Evolutionary conservation across 306 rosid genomes (phyloP), one percentile per base, ranked within the genome.

Genomic region (Cucurbita pepo): DNA sequence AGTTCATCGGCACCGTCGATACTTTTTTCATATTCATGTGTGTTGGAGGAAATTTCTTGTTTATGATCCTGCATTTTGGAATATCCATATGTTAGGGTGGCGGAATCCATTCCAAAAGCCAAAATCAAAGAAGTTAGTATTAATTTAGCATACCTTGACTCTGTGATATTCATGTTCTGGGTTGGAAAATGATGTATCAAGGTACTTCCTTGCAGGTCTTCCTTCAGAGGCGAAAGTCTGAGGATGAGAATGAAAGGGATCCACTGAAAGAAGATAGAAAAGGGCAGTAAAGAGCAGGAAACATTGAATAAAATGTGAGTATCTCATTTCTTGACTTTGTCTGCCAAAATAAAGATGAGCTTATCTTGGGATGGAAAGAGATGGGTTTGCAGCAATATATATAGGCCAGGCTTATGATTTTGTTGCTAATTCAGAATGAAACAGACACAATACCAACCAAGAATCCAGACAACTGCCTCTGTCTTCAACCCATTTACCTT

Each of bases 341-440:
- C 60, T 72, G 19, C 63, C 21, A 1, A 16, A 38, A 54, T 72
- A 16, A 40, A 72, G 21, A 53, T 56, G 15, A 37, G 19, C 40
- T 76, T 79, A 38, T 67, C 55, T 70, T 79, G 82, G 82, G 79
- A 76, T 55, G 16, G 75, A 75, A 72, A 81, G 78, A 80, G 73
- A 69, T 69, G 55, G 73, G 44, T 14, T 69, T 69, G 57, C 43
- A 7, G 73, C 22, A 65, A 75, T 69, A 81, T 86, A 84, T 84
- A 91, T 82, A 71, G 60, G 75, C 85, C 80, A 75, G 83, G 91
- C 86, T 87, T 83, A 48, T 86, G 80, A 82, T 71, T 84, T 87
- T 80, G 87, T 78, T 86, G 85, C 75, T 79, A 77, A 75, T 77
- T 78, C 56, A 78, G 69, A 47, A 54, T 51, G 81, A 40, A 70